Evolutionary conservation across 495 filamentous ascomycete genomes (phyloP).

Genomic region (Penicillium manginii): DNA sequence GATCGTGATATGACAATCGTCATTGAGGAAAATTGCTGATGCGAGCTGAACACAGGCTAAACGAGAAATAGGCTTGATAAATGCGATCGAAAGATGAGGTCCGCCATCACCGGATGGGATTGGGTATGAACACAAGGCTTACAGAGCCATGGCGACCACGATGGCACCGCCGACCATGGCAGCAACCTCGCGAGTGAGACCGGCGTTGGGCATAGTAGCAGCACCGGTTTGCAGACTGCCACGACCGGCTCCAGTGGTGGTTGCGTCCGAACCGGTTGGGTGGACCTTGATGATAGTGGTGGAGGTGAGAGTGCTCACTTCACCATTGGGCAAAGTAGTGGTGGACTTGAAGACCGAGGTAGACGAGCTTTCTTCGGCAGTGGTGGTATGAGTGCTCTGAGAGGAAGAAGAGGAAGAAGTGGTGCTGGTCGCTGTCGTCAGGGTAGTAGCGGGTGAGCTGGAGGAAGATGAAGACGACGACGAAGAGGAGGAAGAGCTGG

Average conservation of each 20-base stretch:
- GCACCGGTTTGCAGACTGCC: conserved; percentile 51
- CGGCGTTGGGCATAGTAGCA: conserved; percentile 33
- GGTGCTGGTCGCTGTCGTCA: conserved; percentile 5
- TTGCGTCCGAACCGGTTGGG: conserved; percentile 28
- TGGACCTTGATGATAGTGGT: conserved; percentile 47
- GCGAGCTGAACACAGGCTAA: conserved; percentile 12
- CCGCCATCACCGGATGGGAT: background rate
- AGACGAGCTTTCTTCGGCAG: conserved; percentile 38
- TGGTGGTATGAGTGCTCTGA: conserved; percentile 30
- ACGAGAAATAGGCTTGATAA: background rate
- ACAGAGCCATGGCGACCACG: conserved; percentile 44
- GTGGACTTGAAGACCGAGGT: conserved; percentile 44
- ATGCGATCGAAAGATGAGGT: background rate
- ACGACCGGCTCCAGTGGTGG: conserved; percentile 26
- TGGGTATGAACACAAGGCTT: conserved; percentile 5
- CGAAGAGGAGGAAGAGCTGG: conserved; percentile 18
- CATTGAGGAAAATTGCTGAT: conserved; percentile 17
- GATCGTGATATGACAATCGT: conserved; percentile 31
- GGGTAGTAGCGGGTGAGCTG: conserved; percentile 49
- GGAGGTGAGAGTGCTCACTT: conserved; percentile 51
- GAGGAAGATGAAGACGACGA: conserved; percentile 40
- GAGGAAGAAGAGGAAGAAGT: conserved; percentile 32
- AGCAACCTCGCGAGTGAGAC: conserved; percentile 42
- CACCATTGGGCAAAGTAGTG: conserved; percentile 75
- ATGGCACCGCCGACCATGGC: conserved; percentile 50